phyloP scores from a whole-genome alignment of 495 filamentous ascomycete species.

The Bacidia rubella region DNA sequence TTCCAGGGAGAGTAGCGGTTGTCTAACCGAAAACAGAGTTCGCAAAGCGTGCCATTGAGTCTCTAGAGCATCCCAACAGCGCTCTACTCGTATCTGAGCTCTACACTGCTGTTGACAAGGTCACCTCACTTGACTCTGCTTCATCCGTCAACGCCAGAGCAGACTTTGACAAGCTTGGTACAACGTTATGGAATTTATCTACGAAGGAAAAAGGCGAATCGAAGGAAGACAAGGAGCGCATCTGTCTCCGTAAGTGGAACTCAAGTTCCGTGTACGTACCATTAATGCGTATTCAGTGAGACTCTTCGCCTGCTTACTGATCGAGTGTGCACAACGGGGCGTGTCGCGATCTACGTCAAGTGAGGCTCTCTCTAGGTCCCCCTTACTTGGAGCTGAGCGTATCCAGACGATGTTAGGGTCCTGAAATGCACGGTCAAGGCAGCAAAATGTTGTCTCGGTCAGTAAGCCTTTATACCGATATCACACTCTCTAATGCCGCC shows the following conservation, averaged over 20 bases:
- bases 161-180: slow-evolving; percentile 41
- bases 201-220: slow-evolving; percentile 28
- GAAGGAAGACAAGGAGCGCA: slow-evolving; percentile 16
- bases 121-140: neutral
- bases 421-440: slow-evolving; percentile 56
- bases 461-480: slow-evolving; percentile 9
- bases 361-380: neutral
- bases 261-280: neutral
- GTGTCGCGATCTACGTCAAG: slow-evolving; percentile 7
- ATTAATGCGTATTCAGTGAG: slow-evolving; percentile 27
- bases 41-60: slow-evolving; percentile 20
- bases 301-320: slow-evolving; percentile 54
- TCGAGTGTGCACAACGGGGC: slow-evolving; percentile 43
- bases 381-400: neutral
- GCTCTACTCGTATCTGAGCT: slow-evolving; percentile 4
- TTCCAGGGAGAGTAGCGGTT: too few species aligned
- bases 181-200: slow-evolving; percentile 54
- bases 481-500: neutral
- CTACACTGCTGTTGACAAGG: slow-evolving; percentile 8
- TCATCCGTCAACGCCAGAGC: slow-evolving; percentile 2
- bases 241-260: slow-evolving; percentile 16
- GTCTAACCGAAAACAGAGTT: slow-evolving; percentile 23
- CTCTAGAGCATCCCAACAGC: slow-evolving; percentile 6
- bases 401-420: slow-evolving; percentile 37
- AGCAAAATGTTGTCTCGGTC: slow-evolving; percentile 51